Conservation (phyloP, 208 protist genomes). For the Leishmania lainsoni region DNA sequence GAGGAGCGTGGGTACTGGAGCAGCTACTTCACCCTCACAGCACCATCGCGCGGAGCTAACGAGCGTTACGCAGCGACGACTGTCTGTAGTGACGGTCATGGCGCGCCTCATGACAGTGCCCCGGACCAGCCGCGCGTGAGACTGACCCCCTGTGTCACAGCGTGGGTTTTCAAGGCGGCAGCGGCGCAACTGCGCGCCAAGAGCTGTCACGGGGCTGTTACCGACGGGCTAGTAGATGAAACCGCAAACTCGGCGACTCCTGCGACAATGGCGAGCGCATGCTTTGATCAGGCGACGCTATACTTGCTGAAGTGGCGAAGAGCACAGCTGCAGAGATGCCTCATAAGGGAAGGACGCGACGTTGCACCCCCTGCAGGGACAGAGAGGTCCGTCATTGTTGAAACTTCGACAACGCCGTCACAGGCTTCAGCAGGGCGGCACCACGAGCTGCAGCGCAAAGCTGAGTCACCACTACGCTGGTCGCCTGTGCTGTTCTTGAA, state of each 20-base stretch:
- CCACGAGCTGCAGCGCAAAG: neutral
- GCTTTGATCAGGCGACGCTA: slow-evolving; percentile 12
- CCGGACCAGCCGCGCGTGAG: slow-evolving; percentile 2
- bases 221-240: neutral
- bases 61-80: neutral
- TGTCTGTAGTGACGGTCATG: neutral
- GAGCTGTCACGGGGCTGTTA: neutral
- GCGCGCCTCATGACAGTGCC: neutral
- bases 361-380: neutral
- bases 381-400: neutral
- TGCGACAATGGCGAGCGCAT: slow-evolving; percentile 5
- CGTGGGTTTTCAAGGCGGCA: slow-evolving; percentile 22
- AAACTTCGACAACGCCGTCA: neutral
- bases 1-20: slow-evolving; percentile 25
- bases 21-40: slow-evolving; percentile 14
- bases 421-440: neutral
- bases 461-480: slow-evolving; percentile 16
- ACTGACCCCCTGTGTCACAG: slow-evolving; percentile 19
- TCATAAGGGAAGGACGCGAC: neutral
- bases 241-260: neutral
- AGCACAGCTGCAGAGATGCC: slow-evolving; percentile 17
- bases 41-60: neutral
- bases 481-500: slow-evolving; percentile 35
- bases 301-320: slow-evolving; percentile 25
- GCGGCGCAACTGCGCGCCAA: slow-evolving; percentile 4